These are phyloP conservation scores for Flaveria linearis DNA, from an alignment of 129 eudicot species.

Conservation along the genomic window DNA sequence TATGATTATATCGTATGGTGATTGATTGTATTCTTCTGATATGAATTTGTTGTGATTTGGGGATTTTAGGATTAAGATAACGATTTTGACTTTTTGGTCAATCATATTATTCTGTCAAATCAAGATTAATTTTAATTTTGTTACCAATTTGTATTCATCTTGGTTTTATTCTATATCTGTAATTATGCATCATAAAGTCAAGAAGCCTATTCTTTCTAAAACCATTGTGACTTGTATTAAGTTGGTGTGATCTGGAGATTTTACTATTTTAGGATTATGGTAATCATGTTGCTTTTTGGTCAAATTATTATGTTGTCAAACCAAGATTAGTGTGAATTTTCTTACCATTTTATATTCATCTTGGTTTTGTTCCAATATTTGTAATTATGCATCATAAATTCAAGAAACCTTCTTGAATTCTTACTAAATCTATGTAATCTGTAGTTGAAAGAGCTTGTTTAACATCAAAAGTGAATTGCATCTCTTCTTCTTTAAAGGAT, in stretches of 20 bases:
- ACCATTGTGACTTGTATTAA: not conserved
- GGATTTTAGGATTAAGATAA: slow-evolving; percentile 29
- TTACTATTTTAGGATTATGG: slow-evolving; percentile 11
- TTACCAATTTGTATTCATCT: not conserved
- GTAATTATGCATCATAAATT: not conserved
- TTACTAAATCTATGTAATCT: not conserved
- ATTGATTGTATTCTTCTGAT: slow-evolving; percentile 1
- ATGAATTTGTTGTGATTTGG: slow-evolving; percentile 8
- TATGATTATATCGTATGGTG: slow-evolving; percentile 3
- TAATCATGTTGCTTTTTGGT: slow-evolving; percentile 17
- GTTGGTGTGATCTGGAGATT: slow-evolving; percentile 26
- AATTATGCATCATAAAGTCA: not conserved
- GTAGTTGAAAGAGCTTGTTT: slow-evolving; percentile 8
- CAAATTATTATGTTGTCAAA: slow-evolving; percentile 1
- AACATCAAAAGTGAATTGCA: not conserved
- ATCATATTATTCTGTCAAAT: slow-evolving; percentile 13
- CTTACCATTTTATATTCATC: not conserved
- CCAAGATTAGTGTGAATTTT: not conserved
- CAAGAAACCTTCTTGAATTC: slow-evolving; percentile 9
- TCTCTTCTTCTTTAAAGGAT: not conserved
- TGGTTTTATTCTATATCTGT: slow-evolving; percentile 7
- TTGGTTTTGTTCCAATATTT: not conserved
- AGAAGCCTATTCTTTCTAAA: not conserved
- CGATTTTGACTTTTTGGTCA: slow-evolving; percentile 17
- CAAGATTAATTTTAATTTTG: not conserved